Evolutionary conservation across 202 grass and related monocot genomes (phyloP), one percentile per base, ranked within the genome.

Genomic region (Dendrocalamus latiflorus): DNA sequence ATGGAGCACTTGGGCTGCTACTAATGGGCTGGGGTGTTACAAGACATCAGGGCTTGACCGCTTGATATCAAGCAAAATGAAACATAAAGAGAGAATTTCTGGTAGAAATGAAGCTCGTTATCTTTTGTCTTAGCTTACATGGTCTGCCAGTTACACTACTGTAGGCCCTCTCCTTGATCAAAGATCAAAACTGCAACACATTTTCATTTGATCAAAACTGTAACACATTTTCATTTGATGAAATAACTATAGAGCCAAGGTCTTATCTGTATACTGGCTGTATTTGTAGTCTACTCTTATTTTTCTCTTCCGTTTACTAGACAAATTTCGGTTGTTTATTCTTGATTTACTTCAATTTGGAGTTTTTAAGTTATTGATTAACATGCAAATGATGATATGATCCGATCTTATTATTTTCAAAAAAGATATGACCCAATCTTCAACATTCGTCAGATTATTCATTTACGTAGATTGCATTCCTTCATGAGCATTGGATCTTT

Each of bases 231-330:
- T 24, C 39, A 59, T 47, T 63, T 50, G 42, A 68, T 64, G 58
- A 34, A 73, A 66, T 79, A 73, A 65, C 38, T 66, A 45, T n/a
- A n/a, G n/a, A 77, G 57, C 21, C 20, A 78, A 82, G 9, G 18
- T 37, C 8, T 34, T 81, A 33, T 74, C 9, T 28, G 37, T 57
- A 5, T 33, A n/a, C n/a, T n/a, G n/a, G n/a, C 2, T 44, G 38
- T 48, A 1, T 24, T 83, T 14, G 28, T 81, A 57, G 49, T 30
- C n/a, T n/a, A n/a, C n/a, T 48, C 53, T 24, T 65, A 18, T 34
- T 25, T 66, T 8, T 33, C n/a, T 47, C 18, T 47, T 55, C 15
- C 39, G 44, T 65, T 65, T 44, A 65, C 4, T 6, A 17, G 30
- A 54, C 22, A 54, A 53, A 65, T 43, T 43, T 55, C 59, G 21